Conservation (phyloP, 2,329 filamentous ascomycete genomes). For the Sphaerostilbella broomeana region DNA sequence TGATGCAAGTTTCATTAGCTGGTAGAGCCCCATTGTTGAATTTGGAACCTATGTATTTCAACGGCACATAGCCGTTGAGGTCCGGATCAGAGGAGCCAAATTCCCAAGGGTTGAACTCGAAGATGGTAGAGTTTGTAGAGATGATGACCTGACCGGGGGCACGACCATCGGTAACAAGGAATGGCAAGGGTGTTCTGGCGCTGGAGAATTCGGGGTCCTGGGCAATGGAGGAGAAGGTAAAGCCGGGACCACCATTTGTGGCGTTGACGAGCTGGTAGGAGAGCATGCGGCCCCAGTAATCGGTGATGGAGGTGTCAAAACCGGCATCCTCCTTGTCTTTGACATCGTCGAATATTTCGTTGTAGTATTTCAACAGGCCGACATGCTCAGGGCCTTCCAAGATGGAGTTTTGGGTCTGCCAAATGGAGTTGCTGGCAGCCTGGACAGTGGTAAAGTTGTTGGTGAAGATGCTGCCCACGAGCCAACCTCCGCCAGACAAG, state of each 20-base stretch:
- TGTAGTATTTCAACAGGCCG: constrained; percentile 35
- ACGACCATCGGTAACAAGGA: constrained; percentile 44
- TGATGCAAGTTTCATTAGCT: constrained; percentile 40
- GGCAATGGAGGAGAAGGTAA: constrained; percentile 70
- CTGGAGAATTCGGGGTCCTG: constrained; percentile 36
- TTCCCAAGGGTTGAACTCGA: constrained; percentile 61
- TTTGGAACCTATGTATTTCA: constrained; percentile 53
- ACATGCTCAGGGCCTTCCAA: constrained; percentile 33
- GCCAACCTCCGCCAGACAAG: constrained; percentile 77
- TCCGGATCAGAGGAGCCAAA: constrained; percentile 58
- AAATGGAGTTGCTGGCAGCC: constrained; percentile 31
- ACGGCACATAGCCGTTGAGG: constrained; percentile 53
- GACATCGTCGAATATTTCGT: constrained; percentile 29
- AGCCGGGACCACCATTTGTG: constrained; percentile 63
- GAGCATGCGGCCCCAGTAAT: constrained; percentile 85
- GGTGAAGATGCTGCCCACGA: constrained; percentile 71
- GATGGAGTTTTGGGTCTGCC: constrained; percentile 37
- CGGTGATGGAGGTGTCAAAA: constrained; percentile 63
- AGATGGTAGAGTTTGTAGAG: constrained; percentile 52
- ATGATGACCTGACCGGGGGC: constrained; percentile 38
- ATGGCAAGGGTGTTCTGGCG: constrained; percentile 41
- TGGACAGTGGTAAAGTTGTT: constrained; percentile 73
- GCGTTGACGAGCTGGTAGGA: constrained; percentile 79
- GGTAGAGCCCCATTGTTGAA: constrained; percentile 44
- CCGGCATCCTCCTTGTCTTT: constrained; percentile 34